Evolutionary conservation across 352 stramenopile genomes (phyloP), one percentile per base, ranked within the genome.

Genomic region (Pythium dissotocum): DNA sequence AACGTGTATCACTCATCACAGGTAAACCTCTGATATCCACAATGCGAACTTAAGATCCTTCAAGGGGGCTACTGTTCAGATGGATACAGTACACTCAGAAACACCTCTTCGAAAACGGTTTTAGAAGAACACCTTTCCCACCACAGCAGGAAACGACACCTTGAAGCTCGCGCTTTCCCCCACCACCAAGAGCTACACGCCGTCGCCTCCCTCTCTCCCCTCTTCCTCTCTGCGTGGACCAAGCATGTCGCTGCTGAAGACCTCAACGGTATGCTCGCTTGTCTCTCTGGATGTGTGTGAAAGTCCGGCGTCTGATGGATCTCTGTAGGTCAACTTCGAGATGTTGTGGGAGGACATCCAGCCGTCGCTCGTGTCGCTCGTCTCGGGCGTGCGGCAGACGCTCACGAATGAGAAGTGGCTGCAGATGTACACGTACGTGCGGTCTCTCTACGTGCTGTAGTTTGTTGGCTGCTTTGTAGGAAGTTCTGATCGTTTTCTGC

Each of bases 351-450:
- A 83, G 6, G 82, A 88, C 46, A 96, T 96, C 76, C 79, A 96
- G 71, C 83, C 79, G 26, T 74, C 80, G n/a, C 75, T 96, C 42
- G 75, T 82, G 56, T 91, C 86, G 69, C 71, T 96, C 14, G 73
- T 96, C 8, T 93, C 82, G 30, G 88, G 86, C 2, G 63, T 68
- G 26, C 85, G 82, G 35, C 77, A 91, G 66, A 82, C 78, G 30
- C 74, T 96, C 32, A 88, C 82, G 32, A 88, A 93, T 59, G 83
- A 93, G 16, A 93, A 90, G 55, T 96, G 88, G 88, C 80, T 94
- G 36, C 79, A 88, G 32, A 93, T 96, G 79, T 94, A 94, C 71
- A 92, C 82, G 86, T 94, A 90, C 65, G 86, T 86, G 10, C n/a
- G 4, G 21, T 2, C 16, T 16, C 30, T 54, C 36, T 42, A 14